These are phyloP conservation scores for Suillus alpinus DNA, from an alignment of 768 basidiomycete species.

Conservation along the genomic window DNA sequence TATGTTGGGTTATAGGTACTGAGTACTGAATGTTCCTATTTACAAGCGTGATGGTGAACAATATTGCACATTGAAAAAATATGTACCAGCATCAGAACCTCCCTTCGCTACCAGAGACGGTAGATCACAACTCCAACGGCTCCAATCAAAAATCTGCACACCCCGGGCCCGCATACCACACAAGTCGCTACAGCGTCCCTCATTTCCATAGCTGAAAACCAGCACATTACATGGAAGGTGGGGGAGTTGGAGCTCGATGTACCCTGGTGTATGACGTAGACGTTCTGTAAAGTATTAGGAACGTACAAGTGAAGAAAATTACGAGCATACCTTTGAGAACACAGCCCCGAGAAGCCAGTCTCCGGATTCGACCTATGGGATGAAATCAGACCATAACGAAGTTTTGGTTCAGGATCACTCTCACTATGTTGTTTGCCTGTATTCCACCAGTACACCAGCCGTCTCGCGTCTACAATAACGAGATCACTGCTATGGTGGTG, in stretches of 20 bases:
- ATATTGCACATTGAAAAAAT: too few relatives aligned
- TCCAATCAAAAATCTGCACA: conserved; percentile 38
- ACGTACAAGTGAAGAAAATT: not conserved
- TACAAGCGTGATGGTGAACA: too few relatives aligned
- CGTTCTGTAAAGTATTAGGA: conserved; percentile 40
- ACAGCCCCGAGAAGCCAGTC: conserved; percentile 64
- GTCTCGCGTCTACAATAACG: conserved; percentile 27
- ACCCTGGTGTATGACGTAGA: conserved; percentile 49
- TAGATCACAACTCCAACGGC: conserved; percentile 22
- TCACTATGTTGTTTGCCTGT: conserved; percentile 50
- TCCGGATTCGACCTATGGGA: conserved; percentile 44
- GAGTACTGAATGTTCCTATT: too few relatives aligned
- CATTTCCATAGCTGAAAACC: conserved; percentile 13
- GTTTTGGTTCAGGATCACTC: not conserved
- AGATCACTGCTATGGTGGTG: too few relatives aligned
- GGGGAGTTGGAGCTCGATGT: conserved; percentile 32
- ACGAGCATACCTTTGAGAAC: conserved; percentile 46
- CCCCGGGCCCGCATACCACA: conserved; percentile 26
- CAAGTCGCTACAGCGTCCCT: conserved; percentile 13
- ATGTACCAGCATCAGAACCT: conserved; percentile 25
- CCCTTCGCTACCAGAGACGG: conserved; percentile 12
- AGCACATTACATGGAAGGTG: conserved; percentile 12
- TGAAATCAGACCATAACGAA: conserved; percentile 6
- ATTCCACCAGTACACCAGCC: conserved; percentile 59
- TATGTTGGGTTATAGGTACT: too few relatives aligned